Evolutionary conservation across 2,329 filamentous ascomycete species (phyloP).

Genomic region (Monosporascus sp.): DNA sequence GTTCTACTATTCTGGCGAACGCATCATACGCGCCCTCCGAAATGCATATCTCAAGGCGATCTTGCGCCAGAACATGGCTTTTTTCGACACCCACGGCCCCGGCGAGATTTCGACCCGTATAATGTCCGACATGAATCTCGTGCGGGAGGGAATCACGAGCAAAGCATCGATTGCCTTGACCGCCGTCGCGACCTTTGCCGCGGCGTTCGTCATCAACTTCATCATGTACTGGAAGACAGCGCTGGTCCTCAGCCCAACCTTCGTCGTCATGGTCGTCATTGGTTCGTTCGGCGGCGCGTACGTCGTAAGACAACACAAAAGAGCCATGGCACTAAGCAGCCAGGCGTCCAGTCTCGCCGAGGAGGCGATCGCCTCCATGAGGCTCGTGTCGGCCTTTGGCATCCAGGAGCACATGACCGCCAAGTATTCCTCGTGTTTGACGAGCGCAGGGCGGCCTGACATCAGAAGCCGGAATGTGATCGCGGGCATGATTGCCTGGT

Average conservation of each 20-base stretch:
- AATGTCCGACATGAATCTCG: conserved; percentile 86
- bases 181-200: conserved; percentile 75
- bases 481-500: too few relatives aligned
- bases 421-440: conserved; percentile 75
- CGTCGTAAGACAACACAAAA: conserved; percentile 71
- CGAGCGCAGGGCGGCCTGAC: conserved; percentile 68
- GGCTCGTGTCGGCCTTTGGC: conserved; percentile 87
- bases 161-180: conserved; percentile 76
- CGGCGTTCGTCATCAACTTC: conserved; percentile 88
- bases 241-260: conserved; percentile 76
- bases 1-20: conserved; percentile 84
- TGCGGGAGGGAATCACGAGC: conserved; percentile 90
- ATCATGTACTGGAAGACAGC: conserved; percentile 90
- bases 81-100: conserved; percentile 87
- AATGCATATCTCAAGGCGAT: conserved; percentile 80
- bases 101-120: conserved; percentile 94
- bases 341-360: conserved; percentile 86
- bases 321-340: conserved; percentile 75
- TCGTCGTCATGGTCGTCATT: conserved; percentile 74
- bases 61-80: conserved; percentile 83
- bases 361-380: conserved; percentile 89
- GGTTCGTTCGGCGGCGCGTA: conserved; percentile 74
- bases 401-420: conserved; percentile 87
- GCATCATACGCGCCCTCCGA: conserved; percentile 73
- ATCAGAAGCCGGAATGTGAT: conserved; percentile 69